A percentile compares a stretch with the other conserved stretches of the same genome.
Conservation (phyloP, 2,329 filamentous ascomycete species). For the Fusarium redolens region DNA sequence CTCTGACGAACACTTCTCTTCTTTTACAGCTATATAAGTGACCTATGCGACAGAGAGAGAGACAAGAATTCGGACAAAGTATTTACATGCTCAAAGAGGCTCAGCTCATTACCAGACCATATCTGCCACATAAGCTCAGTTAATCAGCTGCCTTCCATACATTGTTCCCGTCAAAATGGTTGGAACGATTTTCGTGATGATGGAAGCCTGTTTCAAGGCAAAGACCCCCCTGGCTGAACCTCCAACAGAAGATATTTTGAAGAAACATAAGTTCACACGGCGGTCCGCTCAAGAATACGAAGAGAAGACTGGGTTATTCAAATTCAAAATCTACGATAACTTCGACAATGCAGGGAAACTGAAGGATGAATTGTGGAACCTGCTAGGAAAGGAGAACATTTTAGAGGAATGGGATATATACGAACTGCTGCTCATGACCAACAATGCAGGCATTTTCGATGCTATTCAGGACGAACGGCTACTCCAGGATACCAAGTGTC, state of each 20-base stretch:
- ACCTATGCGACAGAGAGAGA: accelerated
- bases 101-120: accelerated
- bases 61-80: accelerated
- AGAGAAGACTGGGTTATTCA: accelerated
- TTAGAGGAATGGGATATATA: background rate
- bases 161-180: accelerated
- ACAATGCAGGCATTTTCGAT: background rate
- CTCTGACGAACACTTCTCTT: accelerated
- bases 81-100: accelerated
- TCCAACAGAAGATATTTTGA: background rate
- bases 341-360: background rate
- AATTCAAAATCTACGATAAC: background rate
- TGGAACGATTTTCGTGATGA: background rate
- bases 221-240: accelerated
- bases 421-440: background rate
- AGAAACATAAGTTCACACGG: background rate
- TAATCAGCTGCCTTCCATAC: accelerated
- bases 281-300: background rate
- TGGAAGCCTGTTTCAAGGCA: background rate
- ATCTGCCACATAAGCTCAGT: accelerated
- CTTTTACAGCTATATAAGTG: background rate
- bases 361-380: background rate
- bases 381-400: background rate
- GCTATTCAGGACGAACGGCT: background rate
- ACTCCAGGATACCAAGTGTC: background rate